phyloP scores from a whole-genome alignment of 495 filamentous ascomycete species.

The Aspergillus indologenus region DNA sequence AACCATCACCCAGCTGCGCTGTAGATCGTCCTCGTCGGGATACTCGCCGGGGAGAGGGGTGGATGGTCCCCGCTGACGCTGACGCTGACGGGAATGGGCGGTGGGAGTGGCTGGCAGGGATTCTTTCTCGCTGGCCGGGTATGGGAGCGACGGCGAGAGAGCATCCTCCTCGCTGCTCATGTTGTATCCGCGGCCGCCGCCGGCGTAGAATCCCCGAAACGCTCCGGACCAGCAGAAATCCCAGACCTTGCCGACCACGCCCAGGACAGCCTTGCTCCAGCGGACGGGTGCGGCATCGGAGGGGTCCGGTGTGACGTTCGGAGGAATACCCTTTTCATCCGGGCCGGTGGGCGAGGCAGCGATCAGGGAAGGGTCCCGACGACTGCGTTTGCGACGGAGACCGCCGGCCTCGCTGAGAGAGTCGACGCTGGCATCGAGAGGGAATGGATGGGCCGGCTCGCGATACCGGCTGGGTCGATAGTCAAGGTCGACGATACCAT shows the following conservation, averaged over 20 bases:
- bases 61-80: slow-evolving; percentile 16
- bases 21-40: slow-evolving; percentile 49
- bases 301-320: slow-evolving; percentile 22
- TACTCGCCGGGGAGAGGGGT: slow-evolving; percentile 32
- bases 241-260: slow-evolving; percentile 73
- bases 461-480: slow-evolving; percentile 46
- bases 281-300: slow-evolving; percentile 27
- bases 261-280: slow-evolving; percentile 49
- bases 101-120: slow-evolving; percentile 17
- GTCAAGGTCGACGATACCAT: slow-evolving; percentile 38
- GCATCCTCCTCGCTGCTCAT: slow-evolving; percentile 27
- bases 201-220: slow-evolving; percentile 82
- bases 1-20: slow-evolving; percentile 76
- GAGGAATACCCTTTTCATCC: slow-evolving; percentile 21
- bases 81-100: slow-evolving; percentile 5
- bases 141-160: slow-evolving; percentile 7
- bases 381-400: slow-evolving; percentile 41
- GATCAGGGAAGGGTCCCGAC: slow-evolving; percentile 30
- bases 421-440: slow-evolving; percentile 33
- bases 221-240: slow-evolving; percentile 73
- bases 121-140: slow-evolving; percentile 25
- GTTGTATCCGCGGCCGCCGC: slow-evolving; percentile 70
- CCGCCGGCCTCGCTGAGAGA: slow-evolving; percentile 24
- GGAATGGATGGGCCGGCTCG: slow-evolving; percentile 35
- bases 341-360: slow-evolving; percentile 17